Base-by-base conservation (phyloP, 768 basidiomycete species). In the Suillus paluster region DNA sequence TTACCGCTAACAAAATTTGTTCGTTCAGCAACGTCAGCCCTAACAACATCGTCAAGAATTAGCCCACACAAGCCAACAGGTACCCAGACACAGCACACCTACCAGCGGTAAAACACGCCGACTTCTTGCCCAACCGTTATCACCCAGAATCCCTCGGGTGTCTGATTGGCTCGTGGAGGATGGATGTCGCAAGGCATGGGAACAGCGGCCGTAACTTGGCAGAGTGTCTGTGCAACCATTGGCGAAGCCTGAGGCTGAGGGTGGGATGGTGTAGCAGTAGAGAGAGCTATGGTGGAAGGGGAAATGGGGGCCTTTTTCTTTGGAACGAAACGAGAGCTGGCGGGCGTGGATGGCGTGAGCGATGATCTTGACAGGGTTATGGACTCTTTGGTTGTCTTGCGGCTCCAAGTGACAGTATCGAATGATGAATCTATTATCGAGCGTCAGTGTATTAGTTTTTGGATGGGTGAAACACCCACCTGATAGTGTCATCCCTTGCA, bases 111-210 rank as follows among this genome's bases (percentile, higher is more conserved):
- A n/a, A 56, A 56, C 11, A 56, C 33, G 14, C 55, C 55, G 1
- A 56, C 55, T 56, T 56, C 55, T 38, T 56, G 55, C 1, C 55
- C 55, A 8, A 56, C 36, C 2, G 55, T 56, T 2, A 56, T 21
- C 8, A 56, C 55, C 55, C 36, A 56, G 55, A 23, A 56, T 14
- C 55, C 55, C 17, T 33, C 36, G 6, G 55, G 36, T 19, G n/a
- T 10, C 4, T 39, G 10, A 25, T 10, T 36, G 11, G 36, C 21
- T 4, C 21, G 5, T 38, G 55, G 36, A 0, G 11, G n/a, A 21
- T 1, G 2, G 5, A 56, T 56, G 3, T 56, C 55, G 23, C 34
- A 5, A 0, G 55, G 55, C 10, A 8, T 25, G 6, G 55, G 36
- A 15, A 39, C 27, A 30, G 6, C 30, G n/a, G n/a, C n/a, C n/a